phyloP scores from a whole-genome alignment of 345 rosid genomes.

The Corchorus olitorius region DNA sequence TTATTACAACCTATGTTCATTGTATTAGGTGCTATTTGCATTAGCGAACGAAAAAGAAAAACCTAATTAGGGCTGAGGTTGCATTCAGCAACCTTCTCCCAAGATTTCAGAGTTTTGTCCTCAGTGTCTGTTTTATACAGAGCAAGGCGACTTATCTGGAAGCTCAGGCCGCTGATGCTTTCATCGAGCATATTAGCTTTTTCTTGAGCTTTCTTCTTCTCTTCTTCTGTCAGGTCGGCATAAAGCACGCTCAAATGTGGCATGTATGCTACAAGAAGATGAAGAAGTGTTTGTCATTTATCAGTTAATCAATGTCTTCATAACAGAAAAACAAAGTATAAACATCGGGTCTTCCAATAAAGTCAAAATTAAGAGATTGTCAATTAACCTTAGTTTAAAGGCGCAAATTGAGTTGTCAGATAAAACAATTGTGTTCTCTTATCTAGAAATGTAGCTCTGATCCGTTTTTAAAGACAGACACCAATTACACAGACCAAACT shows the following conservation, averaged over 20 bases:
- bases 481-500: background rate
- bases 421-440: background rate
- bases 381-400: conserved; percentile 1
- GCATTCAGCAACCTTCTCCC: conserved; percentile 72
- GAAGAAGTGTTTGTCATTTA: background rate
- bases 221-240: conserved; percentile 68
- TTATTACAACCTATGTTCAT: background rate
- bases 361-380: background rate
- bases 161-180: conserved; percentile 47
- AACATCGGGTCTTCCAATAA: background rate
- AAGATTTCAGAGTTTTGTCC: conserved; percentile 66
- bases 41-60: background rate
- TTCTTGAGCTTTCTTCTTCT: conserved; percentile 73
- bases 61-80: conserved; percentile 43
- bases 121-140: conserved; percentile 66
- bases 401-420: background rate
- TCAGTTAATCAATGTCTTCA: background rate
- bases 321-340: background rate
- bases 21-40: background rate
- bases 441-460: background rate
- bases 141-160: conserved; percentile 55
- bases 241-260: conserved; percentile 86
- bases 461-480: background rate
- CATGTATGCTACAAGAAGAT: conserved; percentile 68
- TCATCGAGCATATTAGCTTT: conserved; percentile 56